Conservation (phyloP, 495 filamentous ascomycete species). For the Penicillium diatomitis region DNA sequence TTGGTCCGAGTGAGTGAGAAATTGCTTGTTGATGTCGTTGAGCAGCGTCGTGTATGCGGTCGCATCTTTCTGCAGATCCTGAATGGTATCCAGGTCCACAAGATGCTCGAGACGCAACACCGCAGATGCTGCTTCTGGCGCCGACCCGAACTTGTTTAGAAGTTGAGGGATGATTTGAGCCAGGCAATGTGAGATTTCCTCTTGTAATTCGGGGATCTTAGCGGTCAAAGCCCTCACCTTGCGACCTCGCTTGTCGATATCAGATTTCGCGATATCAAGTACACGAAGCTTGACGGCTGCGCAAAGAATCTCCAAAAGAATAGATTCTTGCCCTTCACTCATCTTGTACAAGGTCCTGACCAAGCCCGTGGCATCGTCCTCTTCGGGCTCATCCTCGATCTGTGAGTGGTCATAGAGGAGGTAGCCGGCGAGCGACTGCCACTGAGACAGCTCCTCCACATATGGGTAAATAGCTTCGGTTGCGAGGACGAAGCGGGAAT, state of each 20-base stretch:
- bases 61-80: conserved; percentile 79
- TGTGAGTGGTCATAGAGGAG: conserved; percentile 83
- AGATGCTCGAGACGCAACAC: conserved; percentile 82
- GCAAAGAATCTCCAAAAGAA: conserved; percentile 80
- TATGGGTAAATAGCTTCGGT: conserved; percentile 76
- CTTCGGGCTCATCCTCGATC: conserved; percentile 35
- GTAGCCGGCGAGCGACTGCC: conserved; percentile 84
- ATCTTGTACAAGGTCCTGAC: conserved; percentile 63
- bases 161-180: conserved; percentile 73
- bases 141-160: conserved; percentile 82
- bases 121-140: conserved; percentile 73
- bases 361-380: conserved; percentile 43
- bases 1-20: conserved; percentile 79
- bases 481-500: conserved; percentile 78
- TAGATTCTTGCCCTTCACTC: conserved; percentile 65
- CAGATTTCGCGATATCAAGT: conserved; percentile 46
- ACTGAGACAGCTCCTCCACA: conserved; percentile 67
- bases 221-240: conserved; percentile 51
- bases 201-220: conserved; percentile 56
- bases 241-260: conserved; percentile 50
- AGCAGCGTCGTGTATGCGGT: conserved; percentile 72
- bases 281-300: conserved; percentile 64
- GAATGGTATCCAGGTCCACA: conserved; percentile 79
- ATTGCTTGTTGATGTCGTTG: conserved; percentile 90
- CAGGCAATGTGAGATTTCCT: conserved; percentile 64